These are phyloP conservation scores for Linnemannia elongata DNA, from an alignment of 192 early-diverging fungal genomes.

Conservation along the genomic window DNA sequence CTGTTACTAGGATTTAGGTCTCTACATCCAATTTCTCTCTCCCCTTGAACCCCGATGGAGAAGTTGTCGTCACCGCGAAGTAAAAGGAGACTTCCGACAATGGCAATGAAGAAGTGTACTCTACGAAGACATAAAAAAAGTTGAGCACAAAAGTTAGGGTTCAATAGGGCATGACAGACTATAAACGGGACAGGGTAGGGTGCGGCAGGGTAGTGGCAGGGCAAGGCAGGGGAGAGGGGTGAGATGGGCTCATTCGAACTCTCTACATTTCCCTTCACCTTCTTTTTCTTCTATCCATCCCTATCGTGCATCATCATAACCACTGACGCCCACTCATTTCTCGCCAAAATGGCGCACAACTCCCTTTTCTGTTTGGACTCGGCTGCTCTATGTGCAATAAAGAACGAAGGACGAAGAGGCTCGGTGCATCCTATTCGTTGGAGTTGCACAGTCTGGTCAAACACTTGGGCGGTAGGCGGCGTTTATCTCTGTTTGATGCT, in stretches of 20 bases:
- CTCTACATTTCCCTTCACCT: background rate
- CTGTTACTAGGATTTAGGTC: background rate
- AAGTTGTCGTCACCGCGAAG: background rate
- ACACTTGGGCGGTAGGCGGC: background rate
- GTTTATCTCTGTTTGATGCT: background rate
- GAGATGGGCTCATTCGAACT: constrained; percentile 4
- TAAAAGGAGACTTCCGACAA: background rate
- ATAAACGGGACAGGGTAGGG: background rate
- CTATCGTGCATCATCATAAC: background rate
- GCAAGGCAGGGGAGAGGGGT: background rate
- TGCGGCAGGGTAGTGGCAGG: background rate
- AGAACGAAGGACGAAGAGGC: background rate
- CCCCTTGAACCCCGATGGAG: background rate
- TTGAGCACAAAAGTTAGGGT: too few species aligned
- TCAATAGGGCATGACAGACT: background rate
- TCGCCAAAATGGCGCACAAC: background rate
- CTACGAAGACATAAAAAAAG: too few species aligned
- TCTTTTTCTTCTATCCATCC: background rate
- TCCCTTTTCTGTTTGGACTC: background rate
- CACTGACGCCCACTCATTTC: background rate
- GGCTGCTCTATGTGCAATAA: background rate
- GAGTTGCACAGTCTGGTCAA: background rate
- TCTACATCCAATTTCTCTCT: background rate
- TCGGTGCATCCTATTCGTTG: background rate
- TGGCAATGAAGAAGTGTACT: background rate